Base-by-base conservation (phyloP, 2,329 filamentous ascomycete genomes). In the Diaporthe sp. region DNA sequence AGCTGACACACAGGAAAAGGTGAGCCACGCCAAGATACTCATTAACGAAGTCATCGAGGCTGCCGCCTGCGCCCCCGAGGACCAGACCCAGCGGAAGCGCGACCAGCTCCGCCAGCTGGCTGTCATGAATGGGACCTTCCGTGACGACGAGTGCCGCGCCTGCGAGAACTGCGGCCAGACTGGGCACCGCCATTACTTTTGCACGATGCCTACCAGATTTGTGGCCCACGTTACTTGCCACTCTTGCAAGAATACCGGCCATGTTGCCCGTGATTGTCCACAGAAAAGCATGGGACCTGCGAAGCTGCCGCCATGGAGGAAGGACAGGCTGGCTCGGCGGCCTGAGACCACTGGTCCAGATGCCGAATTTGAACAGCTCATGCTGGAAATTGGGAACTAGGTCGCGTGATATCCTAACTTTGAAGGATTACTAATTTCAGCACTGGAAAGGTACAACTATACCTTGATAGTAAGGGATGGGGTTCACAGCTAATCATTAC, bases 21-120 rank as follows among this genome's bases (percentile, higher is more conserved):
- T 79, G 8, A 93, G 93, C 85, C 94, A 94, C 82, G 93, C 92
- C 63, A 95, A 94, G 86, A 90, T 92, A 82, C 84, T 94, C 74
- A 93, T 95, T 76, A 92, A 94, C 82, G 93, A 94, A 76, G 92
- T 95, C 81, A 94, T 95, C 81, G 92, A 94, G 84, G 94, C 92
- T 56, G 93, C 93, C 82, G 92, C 92, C 65, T 94, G 92, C 2
- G 94, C 94, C 76, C 93, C 93, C 2, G 93, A 95, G 86, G 92
- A 92, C 70, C 92, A 94, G 81, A 95, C 95, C 81, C 92, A 94
- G 82, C 89, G 94, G 77, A 95, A 95, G 87, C 89, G 92, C 71
- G 94, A 94, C 80, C 93, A 96, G 83, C 91, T 95, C 72, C 92
- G 94, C 83, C 92, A 94, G 81, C 89, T 95, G 77, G 93, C 93